Evolutionary conservation across 176 grass and related monocot genomes (phyloP), one percentile per base, ranked within the genome.

Genomic region (Alloteropsis semialata): DNA sequence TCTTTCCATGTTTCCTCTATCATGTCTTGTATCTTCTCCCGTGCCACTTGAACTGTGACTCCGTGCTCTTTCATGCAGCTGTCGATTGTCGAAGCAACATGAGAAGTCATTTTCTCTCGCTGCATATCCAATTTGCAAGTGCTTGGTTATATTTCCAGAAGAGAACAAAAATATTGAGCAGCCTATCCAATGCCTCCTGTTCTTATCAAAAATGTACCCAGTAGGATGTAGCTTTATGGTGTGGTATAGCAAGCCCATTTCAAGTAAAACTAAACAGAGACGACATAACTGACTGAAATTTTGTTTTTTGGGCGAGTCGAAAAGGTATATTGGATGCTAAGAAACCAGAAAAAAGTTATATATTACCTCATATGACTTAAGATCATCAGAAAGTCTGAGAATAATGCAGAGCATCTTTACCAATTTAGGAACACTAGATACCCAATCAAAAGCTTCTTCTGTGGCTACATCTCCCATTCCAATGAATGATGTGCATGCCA

Each of bases 41-140:
- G 73, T 18, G 73, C 73, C 22, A 41, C 7, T 41, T 76, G 5
- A 4, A 76, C 15, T 10, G 73, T 14, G 7, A 76, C 33, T 3
- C 27, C 11, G 13, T 41, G 33, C 73, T 76, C 34, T 38, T 42
- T 76, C 73, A 76, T 76, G 34, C 34, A 76, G 12, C 74, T 76
- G 0, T 75, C 74, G 2, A 76, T 59, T 19, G 74, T 76, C 6
- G 74, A 76, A 59, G 74, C 73, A 25, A 76, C 53, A 58, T 76
- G 72, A 10, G 11, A 7, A 2, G 49, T 16, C 30, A 38, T 55
- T 75, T 75, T n/a, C 50, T 75, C 49, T 56, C 32, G 32, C 72
- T 75, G 32, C 49, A 56, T 2, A 16, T 37, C 37, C 15, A n/a
- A 3, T 8, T 72, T 0, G 22, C 5, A 42, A 6, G 27, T 30